Conservation (phyloP, 1,284 basidiomycete genomes). For the Malassezia vespertilionis region DNA sequence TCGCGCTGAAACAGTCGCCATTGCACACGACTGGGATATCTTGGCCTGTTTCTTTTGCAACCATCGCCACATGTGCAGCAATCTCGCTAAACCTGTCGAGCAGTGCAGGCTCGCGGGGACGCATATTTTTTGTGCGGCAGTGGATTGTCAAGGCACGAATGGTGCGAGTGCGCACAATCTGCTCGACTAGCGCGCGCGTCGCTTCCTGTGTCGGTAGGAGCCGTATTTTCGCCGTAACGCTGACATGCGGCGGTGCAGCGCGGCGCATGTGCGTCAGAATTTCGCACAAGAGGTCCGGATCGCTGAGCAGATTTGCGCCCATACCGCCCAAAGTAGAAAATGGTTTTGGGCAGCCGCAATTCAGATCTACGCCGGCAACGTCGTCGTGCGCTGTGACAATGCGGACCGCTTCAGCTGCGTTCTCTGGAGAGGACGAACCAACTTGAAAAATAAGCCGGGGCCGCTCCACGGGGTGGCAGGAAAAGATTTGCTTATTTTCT, state of each 20-base stretch:
- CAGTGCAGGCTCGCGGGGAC: slow-evolving; percentile 67
- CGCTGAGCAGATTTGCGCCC: slow-evolving; percentile 87
- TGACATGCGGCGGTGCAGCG: slow-evolving; percentile 53
- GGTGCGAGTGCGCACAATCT: slow-evolving; percentile 69
- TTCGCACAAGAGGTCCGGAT: slow-evolving; percentile 72
- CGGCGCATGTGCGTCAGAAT: slow-evolving; percentile 51
- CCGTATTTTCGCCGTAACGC: slow-evolving; percentile 62
- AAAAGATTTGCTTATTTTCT: slow-evolving; percentile 66
- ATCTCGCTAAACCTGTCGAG: slow-evolving; percentile 71
- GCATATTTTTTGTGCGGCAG: slow-evolving; percentile 87
- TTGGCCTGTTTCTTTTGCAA: slow-evolving; percentile 50
- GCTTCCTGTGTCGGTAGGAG: slow-evolving; percentile 73
- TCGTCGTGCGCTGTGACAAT: slow-evolving; percentile 64
- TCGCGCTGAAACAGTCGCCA: slow-evolving; percentile 73
- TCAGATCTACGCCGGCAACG: slow-evolving; percentile 84
- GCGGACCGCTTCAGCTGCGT: slow-evolving; percentile 82
- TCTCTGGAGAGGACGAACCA: slow-evolving; percentile 73
- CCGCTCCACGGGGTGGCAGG: slow-evolving; percentile 77
- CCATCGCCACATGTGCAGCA: slow-evolving; percentile 63
- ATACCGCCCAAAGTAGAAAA: slow-evolving; percentile 91
- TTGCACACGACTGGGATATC: slow-evolving; percentile 79
- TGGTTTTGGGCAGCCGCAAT: slow-evolving; percentile 77
- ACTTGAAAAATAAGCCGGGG: slow-evolving; percentile 58
- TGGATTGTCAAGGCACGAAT: slow-evolving; percentile 84
- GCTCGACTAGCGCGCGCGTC: slow-evolving; percentile 72